Evolutionary conservation across 306 rosid species (phyloP).

Genomic region (Castanea crenata): DNA sequence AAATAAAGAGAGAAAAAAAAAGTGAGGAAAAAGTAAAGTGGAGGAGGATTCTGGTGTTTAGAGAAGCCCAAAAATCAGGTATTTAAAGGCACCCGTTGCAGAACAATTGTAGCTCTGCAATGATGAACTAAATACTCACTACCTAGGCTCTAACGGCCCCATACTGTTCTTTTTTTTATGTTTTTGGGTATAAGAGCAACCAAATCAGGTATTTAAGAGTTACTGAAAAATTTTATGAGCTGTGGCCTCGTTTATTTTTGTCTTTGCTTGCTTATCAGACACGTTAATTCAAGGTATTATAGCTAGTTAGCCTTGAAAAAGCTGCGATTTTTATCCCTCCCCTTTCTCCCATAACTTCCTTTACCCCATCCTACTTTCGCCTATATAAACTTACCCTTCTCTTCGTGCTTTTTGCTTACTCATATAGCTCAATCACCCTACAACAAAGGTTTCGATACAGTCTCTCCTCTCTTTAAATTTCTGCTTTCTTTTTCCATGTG

Average conservation of each 20-base stretch:
- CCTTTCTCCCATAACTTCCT: background rate
- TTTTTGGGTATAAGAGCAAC: background rate
- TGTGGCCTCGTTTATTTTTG: background rate
- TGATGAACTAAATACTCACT: constrained; percentile 27
- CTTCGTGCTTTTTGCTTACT: background rate
- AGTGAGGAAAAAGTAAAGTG: background rate
- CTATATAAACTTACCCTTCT: constrained; percentile 8
- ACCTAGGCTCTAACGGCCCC: constrained; percentile 8
- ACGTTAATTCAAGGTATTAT: constrained; percentile 24
- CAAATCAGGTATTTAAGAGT: no score
- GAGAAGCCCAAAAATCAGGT: constrained; percentile 22
- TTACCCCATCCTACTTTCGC: background rate
- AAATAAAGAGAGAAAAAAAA: background rate
- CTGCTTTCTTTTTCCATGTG: background rate
- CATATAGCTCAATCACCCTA: background rate
- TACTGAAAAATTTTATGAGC: background rate
- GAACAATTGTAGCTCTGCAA: constrained; percentile 25
- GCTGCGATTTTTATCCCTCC: constrained; percentile 25
- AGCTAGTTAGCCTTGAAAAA: constrained; percentile 27
- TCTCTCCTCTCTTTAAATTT: background rate
- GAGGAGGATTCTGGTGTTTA: constrained; percentile 21
- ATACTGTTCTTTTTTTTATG: background rate
- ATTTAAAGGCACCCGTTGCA: constrained; percentile 29
- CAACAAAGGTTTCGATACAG: background rate
- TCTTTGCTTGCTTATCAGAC: constrained; percentile 38